Evolutionary conservation across 768 basidiomycete genomes (phyloP).

Genomic region (Naematelia encephala): DNA sequence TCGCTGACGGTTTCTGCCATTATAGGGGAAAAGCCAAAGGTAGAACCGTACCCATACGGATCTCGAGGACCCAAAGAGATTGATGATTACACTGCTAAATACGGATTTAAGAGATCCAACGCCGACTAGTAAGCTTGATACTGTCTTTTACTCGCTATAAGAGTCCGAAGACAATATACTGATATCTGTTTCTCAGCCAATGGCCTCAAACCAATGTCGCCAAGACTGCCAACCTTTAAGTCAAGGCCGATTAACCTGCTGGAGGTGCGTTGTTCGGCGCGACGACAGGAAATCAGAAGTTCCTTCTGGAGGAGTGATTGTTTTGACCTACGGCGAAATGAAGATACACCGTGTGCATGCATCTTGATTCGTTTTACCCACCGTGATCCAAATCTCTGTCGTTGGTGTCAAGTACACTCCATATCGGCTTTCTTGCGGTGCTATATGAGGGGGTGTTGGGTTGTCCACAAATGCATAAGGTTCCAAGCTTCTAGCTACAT

Average conservation of each 20-base stretch:
- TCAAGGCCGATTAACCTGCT: too few relatives aligned
- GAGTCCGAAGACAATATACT: background rate
- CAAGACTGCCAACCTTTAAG: slow-evolving; percentile 22
- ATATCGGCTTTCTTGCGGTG: too few relatives aligned
- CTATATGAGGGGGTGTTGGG: too few relatives aligned
- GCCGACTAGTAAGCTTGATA: slow-evolving; percentile 68
- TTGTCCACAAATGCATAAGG: background rate
- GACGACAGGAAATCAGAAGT: background rate
- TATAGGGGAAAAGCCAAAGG: slow-evolving; percentile 59
- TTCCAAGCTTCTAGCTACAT: background rate
- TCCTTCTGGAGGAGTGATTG: background rate
- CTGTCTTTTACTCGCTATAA: background rate
- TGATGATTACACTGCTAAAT: slow-evolving; percentile 68
- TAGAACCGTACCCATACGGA: slow-evolving; percentile 81
- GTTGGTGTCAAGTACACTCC: background rate
- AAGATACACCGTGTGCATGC: slow-evolving; percentile 2
- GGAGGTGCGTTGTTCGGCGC: background rate
- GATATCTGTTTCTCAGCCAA: slow-evolving; percentile 53
- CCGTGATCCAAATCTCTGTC: background rate
- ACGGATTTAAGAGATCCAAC: slow-evolving; percentile 69
- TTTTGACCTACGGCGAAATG: background rate
- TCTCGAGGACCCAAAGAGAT: slow-evolving; percentile 88
- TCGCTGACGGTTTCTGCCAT: background rate
- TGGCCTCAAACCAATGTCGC: slow-evolving; percentile 70
- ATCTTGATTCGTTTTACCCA: background rate